These are phyloP conservation scores for Boletus rubescentipes DNA, from an alignment of 768 basidiomycete genomes.

Conservation along the genomic window DNA sequence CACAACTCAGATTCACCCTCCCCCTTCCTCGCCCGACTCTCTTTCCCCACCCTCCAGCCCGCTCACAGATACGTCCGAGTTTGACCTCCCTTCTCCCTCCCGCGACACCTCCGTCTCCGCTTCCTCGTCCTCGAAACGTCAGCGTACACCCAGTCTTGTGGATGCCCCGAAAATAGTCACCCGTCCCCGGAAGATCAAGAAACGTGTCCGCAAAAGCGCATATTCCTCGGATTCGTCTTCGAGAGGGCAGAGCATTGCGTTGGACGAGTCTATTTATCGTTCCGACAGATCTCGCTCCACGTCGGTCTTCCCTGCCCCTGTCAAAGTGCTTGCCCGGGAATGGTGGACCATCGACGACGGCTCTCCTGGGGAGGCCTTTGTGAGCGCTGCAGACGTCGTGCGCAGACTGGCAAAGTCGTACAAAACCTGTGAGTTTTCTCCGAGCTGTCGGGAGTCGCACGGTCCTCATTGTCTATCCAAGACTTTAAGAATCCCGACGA, in stretches of 20 bases:
- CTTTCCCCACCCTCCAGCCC: slow-evolving; percentile 20
- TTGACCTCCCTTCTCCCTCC: slow-evolving; percentile 13
- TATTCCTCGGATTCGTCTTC: slow-evolving; percentile 38
- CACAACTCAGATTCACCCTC: neutral
- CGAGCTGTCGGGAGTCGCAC: neutral
- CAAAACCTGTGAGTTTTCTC: slow-evolving; percentile 55
- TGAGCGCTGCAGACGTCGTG: slow-evolving; percentile 68
- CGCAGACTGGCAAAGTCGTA: slow-evolving; percentile 62
- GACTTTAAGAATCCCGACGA: slow-evolving; percentile 72
- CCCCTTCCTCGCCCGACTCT: slow-evolving; percentile 20
- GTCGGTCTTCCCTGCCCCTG: slow-evolving; percentile 44
- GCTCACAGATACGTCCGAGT: slow-evolving; percentile 22
- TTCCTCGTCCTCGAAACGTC: slow-evolving; percentile 27
- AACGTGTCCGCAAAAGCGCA: slow-evolving; percentile 19
- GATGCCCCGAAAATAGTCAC: neutral
- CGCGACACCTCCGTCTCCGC: slow-evolving; percentile 24
- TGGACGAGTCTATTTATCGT: slow-evolving; percentile 57
- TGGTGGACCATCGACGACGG: slow-evolving; percentile 57
- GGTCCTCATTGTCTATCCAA: slow-evolving; percentile 30
- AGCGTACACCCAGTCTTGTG: slow-evolving; percentile 12
- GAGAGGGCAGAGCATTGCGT: slow-evolving; percentile 44
- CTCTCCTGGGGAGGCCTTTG: slow-evolving; percentile 47
- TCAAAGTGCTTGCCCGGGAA: slow-evolving; percentile 30
- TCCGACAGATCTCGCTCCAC: slow-evolving; percentile 64
- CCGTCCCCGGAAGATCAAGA: slow-evolving; percentile 26